These are phyloP conservation scores for Termitomyces sp. DNA, from an alignment of 768 basidiomycete genomes.

Conservation along the genomic window DNA sequence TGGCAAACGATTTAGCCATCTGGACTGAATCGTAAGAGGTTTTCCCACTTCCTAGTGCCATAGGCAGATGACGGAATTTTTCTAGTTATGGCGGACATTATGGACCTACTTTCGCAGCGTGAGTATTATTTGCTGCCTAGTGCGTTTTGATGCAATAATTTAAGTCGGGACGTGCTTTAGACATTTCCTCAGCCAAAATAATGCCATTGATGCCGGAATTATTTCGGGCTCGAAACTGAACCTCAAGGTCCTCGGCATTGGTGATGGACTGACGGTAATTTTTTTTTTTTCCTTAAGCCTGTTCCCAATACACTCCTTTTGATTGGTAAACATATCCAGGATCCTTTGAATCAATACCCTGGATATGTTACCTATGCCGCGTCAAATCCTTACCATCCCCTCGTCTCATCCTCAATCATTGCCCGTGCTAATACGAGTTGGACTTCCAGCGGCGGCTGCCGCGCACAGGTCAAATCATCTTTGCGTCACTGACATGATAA, in stretches of 20 bases:
- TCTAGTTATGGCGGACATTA: slow-evolving; percentile 62
- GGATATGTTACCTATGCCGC: slow-evolving; percentile 51
- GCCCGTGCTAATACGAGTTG: slow-evolving; percentile 36
- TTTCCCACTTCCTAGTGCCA: background rate
- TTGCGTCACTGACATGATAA: background rate
- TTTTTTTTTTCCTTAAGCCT: too few relatives aligned
- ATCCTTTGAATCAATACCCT: slow-evolving; percentile 48
- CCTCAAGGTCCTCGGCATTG: slow-evolving; percentile 57
- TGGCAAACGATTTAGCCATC: slow-evolving; percentile 41
- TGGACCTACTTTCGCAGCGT: slow-evolving; percentile 60
- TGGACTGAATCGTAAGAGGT: slow-evolving; percentile 56
- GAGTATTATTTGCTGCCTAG: slow-evolving; percentile 8
- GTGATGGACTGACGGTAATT: slow-evolving; percentile 53
- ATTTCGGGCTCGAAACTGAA: slow-evolving; percentile 44
- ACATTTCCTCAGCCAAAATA: slow-evolving; percentile 55
- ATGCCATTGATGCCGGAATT: slow-evolving; percentile 42
- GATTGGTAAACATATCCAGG: slow-evolving; percentile 15
- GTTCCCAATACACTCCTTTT: background rate
- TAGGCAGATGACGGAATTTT: background rate
- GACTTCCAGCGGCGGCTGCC: slow-evolving; percentile 40
- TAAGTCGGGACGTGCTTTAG: slow-evolving; percentile 14
- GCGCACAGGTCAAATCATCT: slow-evolving; percentile 30
- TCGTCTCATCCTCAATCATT: slow-evolving; percentile 40
- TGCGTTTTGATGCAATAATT: background rate
- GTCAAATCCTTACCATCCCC: slow-evolving; percentile 50